Base-by-base conservation (phyloP, 805 yeast genomes). In the Pichia scutulata region DNA sequence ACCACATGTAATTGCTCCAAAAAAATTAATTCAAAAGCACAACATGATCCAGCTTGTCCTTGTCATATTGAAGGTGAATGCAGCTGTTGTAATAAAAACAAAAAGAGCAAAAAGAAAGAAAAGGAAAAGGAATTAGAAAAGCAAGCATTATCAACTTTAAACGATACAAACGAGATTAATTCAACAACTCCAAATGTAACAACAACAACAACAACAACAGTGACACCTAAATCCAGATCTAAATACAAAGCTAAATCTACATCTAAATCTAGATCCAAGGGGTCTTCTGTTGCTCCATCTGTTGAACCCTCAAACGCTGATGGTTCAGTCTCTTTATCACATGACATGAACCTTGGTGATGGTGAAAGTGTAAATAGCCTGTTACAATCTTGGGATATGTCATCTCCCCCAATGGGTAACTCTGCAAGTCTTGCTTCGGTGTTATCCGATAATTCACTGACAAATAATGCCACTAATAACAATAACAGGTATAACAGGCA, bases 1-100 rank as follows among this genome's bases (percentile, higher is more conserved):
- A 78, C 78, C 7, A 66, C 76, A 21, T 88, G 98, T 66, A 73
- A 80, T 3, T 88, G 96, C 70, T 81, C 82, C 12, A 74, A 78
- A 56, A 72, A 74, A 69, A 73, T 44, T 10, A 55, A 49, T n/a
- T 43, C 52, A 52, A 33, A 57, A 55, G n/a, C 3, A 24, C 62
- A 60, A 8, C 65, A 63, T 48, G 63, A 60, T 10, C 46, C 49
- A 7, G 56, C 58, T 19, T 68, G 72, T 53, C 62, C 66, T n/a
- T 67, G 71, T 46, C 52, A 56, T 26, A 54, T 59, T 3, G 62
- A 59, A 13, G 70, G 69, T 23, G 55, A 60, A 22, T 69, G 72
- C 46, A 55, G 66, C 1, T 69, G 72, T 55, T 56, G 57, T 48
- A 40, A 58, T 13, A 66, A 66, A 44, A 56, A 57, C 41, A 60